Evolutionary conservation across 1,139 yeast species (phyloP).

Genomic region (Kodamaea alishanica): DNA sequence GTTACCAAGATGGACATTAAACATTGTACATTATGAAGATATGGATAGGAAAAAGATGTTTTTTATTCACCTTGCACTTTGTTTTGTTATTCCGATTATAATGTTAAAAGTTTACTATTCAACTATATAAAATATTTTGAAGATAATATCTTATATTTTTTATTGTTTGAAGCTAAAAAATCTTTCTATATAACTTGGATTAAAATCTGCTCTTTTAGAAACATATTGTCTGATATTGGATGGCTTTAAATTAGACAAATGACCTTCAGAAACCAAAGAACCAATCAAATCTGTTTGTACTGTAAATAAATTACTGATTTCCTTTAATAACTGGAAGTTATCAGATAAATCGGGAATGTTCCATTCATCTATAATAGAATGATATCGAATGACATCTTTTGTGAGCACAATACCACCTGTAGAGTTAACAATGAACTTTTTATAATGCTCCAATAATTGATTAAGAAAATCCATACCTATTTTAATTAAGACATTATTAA

Average conservation of each 20-base stretch:
- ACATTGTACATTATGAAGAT: not conserved
- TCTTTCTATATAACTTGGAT: slow-evolving; percentile 51
- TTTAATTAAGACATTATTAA: slow-evolving; percentile 49
- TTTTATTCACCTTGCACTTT: slow-evolving; percentile 3
- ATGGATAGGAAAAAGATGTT: slow-evolving; percentile 2
- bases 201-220: slow-evolving; percentile 67
- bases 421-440: slow-evolving; percentile 70
- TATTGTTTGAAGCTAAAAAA: slow-evolving; percentile 37
- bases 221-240: slow-evolving; percentile 66
- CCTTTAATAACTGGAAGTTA: slow-evolving; percentile 69
- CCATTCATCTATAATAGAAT: slow-evolving; percentile 72
- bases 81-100: slow-evolving; percentile 4
- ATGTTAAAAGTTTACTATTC: slow-evolving; percentile 6
- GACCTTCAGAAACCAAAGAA: slow-evolving; percentile 81
- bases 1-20: slow-evolving; percentile 7
- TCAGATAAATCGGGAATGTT: slow-evolving; percentile 60
- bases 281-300: slow-evolving; percentile 67
- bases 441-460: slow-evolving; percentile 67
- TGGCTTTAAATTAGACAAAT: slow-evolving; percentile 65
- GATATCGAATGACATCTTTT: slow-evolving; percentile 78
- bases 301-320: slow-evolving; percentile 79
- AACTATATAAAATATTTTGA: slow-evolving; percentile 1
- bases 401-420: slow-evolving; percentile 85
- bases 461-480: slow-evolving; percentile 61
- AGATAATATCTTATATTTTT: not conserved